Evolutionary conservation across 2,329 filamentous ascomycete species (phyloP), one percentile per base, ranked within the genome.

Genomic region (Pochonia chlamydosporia): DNA sequence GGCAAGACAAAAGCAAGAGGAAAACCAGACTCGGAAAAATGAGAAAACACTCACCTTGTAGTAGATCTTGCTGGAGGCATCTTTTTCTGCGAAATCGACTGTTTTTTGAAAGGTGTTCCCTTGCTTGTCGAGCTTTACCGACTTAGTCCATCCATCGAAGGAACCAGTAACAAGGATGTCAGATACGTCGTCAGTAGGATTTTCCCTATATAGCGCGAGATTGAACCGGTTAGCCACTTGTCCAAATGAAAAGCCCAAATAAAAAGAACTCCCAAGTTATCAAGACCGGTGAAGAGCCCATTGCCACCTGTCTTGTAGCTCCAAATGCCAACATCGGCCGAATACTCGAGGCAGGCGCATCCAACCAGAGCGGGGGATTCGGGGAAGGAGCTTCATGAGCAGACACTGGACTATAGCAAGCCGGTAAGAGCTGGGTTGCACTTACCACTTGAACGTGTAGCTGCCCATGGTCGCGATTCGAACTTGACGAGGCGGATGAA

Each of bases 71-170:
- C 84, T 73, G 42, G 74, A 71, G 14, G 74, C 70, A 47, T 43
- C 28, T 25, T 51, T 28, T 16, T 80, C 73, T 43, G 85, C 74
- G 28, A 97, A 75, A 45, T 80, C 73, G 50, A 99, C 89, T 28
- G 81, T 81, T 75, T 96, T 96, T 69, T 86, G 76, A 68, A 95
- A 95, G 58, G 77, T 59, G 54, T 82, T 74, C 63, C 79, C 86
- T 35, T 82, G 76, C 71, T 89, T 89, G 41, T 90, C 83, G 49
- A 99, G 79, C 73, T 87, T 81, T 66, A 92, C 81, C 48, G 82
- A 89, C 76, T 93, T 92, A 56, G 79, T 78, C 93, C 93, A 99
- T 72, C 89, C 79, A 71, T 97, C 92, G 65, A 97, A 97, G 53
- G 88, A 92, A 64, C 93, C 93, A 35, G 92, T 97, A 59, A 97